These are phyloP conservation scores for Meredithiella fracta DNA, from an alignment of 2,329 filamentous ascomycete species.

Conservation along the genomic window DNA sequence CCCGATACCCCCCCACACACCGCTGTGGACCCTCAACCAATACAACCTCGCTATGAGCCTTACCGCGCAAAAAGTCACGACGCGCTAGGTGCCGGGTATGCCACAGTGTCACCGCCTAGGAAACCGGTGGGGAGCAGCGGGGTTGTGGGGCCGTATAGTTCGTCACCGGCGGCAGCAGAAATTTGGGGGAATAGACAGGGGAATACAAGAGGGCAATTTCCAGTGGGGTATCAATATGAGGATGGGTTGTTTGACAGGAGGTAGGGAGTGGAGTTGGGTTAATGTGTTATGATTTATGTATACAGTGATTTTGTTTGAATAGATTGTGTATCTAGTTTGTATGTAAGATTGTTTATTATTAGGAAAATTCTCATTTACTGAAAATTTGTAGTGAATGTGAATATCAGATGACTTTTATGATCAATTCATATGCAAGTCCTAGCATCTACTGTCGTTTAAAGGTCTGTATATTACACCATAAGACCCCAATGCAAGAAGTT, in stretches of 20 bases:
- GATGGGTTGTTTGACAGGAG: not conserved
- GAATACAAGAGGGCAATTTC: not conserved
- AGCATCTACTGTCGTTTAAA: no score
- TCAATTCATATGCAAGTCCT: no score
- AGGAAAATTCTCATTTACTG: no score
- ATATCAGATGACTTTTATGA: no score
- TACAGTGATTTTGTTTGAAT: not conserved
- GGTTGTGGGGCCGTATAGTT: not conserved
- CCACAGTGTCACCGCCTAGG: not conserved
- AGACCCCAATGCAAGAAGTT: no score
- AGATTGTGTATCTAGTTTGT: not conserved
- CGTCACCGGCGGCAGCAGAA: not conserved
- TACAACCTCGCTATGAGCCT: not conserved
- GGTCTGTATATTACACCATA: no score
- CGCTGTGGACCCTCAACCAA: not conserved
- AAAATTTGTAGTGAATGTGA: no score
- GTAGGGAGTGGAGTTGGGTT: constrained; percentile 17
- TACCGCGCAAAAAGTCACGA: not conserved
- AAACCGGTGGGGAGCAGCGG: not conserved
- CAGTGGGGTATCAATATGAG: constrained; percentile 7
- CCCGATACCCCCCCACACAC: not conserved
- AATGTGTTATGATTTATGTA: not conserved
- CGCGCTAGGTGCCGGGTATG: not conserved
- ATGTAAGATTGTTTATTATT: no score
- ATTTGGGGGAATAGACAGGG: not conserved